Evolutionary conservation across 805 yeast genomes (phyloP).

Genomic region (Ogataea degrootiae): DNA sequence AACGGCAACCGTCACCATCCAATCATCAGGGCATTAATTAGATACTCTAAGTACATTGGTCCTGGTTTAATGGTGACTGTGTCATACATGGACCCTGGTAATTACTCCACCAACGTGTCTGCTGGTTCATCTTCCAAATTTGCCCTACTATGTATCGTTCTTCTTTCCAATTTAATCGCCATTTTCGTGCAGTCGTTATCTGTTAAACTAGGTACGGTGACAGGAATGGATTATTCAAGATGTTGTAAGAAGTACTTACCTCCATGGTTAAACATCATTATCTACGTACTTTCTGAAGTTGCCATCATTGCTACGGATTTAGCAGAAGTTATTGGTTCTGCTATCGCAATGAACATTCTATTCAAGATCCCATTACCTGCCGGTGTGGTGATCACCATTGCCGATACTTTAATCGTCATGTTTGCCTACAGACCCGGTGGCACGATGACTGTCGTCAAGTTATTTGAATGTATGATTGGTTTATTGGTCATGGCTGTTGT

Average conservation of each 20-base stretch:
- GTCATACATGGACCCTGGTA: conserved; percentile 52
- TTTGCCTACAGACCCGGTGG: conserved; percentile 44
- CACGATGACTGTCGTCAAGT: conserved; percentile 36
- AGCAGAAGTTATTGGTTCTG: conserved; percentile 53
- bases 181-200: conserved; percentile 41
- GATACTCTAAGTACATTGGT: conserved; percentile 37
- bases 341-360: conserved; percentile 44
- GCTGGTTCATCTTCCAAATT: conserved; percentile 43
- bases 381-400: conserved; percentile 41
- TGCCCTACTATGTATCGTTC: conserved; percentile 38
- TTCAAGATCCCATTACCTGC: conserved; percentile 43
- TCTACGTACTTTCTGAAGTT: conserved; percentile 42
- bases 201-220: conserved; percentile 44
- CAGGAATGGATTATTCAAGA: conserved; percentile 44
- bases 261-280: conserved; percentile 30
- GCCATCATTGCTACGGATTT: conserved; percentile 49
- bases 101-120: conserved; percentile 43
- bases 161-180: conserved; percentile 41
- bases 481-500: conserved; percentile 38
- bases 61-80: conserved; percentile 46
- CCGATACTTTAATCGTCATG: conserved; percentile 42
- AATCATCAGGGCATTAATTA: conserved; percentile 9
- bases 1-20: neutral
- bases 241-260: conserved; percentile 40
- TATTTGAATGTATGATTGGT: conserved; percentile 41